Percentiles rank a stretch among this genome's conserved stretches.
These are phyloP conservation scores for Pleurotus djamor DNA, from an alignment of 768 basidiomycete species.

Conservation along the genomic window DNA sequence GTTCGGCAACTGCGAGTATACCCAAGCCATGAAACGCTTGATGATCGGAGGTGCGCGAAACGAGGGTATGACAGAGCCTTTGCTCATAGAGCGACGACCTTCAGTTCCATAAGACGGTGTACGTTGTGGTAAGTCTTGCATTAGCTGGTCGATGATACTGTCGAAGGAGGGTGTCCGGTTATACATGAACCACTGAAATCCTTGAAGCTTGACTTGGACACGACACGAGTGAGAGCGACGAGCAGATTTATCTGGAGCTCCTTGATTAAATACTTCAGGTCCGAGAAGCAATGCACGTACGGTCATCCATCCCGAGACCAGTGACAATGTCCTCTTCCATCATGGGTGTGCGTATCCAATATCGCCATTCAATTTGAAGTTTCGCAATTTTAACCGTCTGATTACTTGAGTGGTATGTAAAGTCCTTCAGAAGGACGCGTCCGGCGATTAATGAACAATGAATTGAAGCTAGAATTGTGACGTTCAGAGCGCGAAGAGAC, in stretches of 20 bases:
- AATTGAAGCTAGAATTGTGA: conserved; percentile 62
- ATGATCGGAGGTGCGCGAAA: conserved; percentile 34
- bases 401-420: conserved; percentile 90
- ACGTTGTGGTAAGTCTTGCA: conserved; percentile 32
- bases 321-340: conserved; percentile 66
- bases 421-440: conserved; percentile 83
- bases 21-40: conserved; percentile 44
- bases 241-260: conserved; percentile 28
- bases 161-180: conserved; percentile 91
- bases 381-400: conserved; percentile 84
- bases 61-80: conserved; percentile 24
- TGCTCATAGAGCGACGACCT: conserved; percentile 34
- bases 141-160: conserved; percentile 77
- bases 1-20: conserved; percentile 62
- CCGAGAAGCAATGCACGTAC: conserved; percentile 32
- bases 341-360: conserved; percentile 85
- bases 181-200: conserved; percentile 91
- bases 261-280: neutral
- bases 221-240: conserved; percentile 62
- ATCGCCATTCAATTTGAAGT: conserved; percentile 88
- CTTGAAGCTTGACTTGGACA: conserved; percentile 76
- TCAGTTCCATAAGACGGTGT: conserved; percentile 34
- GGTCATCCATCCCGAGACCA: conserved; percentile 44
- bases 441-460: conserved; percentile 90
- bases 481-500: neutral